A percentile compares a stretch with the other conserved stretches of the same genome.
Evolutionary conservation across 257 asterid genomes (phyloP).

Genomic region (Echites panduratus): DNA sequence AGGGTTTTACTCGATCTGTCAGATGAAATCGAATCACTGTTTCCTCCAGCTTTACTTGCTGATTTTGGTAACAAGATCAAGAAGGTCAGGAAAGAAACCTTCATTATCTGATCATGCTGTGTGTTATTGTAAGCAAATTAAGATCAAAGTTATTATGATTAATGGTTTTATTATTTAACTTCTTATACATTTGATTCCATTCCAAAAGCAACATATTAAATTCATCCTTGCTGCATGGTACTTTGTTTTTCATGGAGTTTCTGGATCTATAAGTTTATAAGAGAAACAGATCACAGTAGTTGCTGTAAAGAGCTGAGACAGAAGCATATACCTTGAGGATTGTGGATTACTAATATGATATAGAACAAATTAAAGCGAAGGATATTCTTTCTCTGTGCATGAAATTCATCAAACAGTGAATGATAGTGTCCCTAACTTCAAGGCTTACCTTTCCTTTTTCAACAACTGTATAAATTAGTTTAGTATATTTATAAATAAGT

Average conservation of each 20-base stretch:
- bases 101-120: not conserved
- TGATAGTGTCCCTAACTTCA: constrained; percentile 22
- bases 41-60: constrained; percentile 39
- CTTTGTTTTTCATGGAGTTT: too few species aligned
- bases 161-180: too few species aligned
- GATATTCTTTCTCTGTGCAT: constrained; percentile 2
- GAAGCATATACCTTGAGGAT: too few species aligned
- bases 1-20: constrained; percentile 46
- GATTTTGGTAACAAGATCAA: constrained; percentile 50
- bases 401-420: constrained; percentile 18
- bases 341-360: too few species aligned
- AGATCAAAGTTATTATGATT: too few species aligned
- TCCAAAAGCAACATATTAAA: too few species aligned
- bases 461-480: not conserved
- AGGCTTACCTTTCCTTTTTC: constrained; percentile 10
- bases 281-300: too few species aligned
- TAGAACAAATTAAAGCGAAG: too few species aligned
- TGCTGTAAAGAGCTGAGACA: too few species aligned
- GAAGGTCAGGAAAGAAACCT: constrained; percentile 40
- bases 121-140: not conserved
- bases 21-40: constrained; percentile 42
- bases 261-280: too few species aligned
- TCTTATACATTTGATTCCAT: too few species aligned
- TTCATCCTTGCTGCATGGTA: too few species aligned
- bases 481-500: not conserved